Percentiles rank a stretch among this genome's conserved stretches.
phyloP scores from a whole-genome alignment of 192 early-diverging fungal species.

The Mortierella antarctica region DNA sequence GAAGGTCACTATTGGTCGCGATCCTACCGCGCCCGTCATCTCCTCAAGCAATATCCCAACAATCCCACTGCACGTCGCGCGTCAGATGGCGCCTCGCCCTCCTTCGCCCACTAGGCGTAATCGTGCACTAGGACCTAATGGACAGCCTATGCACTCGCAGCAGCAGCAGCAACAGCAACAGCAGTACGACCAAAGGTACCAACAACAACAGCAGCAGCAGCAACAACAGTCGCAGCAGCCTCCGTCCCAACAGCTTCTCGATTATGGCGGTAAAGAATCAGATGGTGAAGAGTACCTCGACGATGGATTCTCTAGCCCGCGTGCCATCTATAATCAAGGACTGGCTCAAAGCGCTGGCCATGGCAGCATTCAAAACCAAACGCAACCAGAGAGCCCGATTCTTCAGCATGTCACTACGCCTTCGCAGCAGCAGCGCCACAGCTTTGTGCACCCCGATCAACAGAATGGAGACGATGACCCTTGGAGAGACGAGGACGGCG shows the following conservation, averaged over 20 bases:
- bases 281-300: constrained; percentile 36
- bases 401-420: background rate
- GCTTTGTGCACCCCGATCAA: constrained; percentile 32
- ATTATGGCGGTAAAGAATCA: constrained; percentile 49
- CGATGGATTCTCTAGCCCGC: constrained; percentile 11
- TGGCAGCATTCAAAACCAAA: constrained; percentile 4
- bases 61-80: constrained; percentile 64
- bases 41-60: constrained; percentile 70
- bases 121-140: constrained; percentile 29
- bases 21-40: constrained; percentile 65
- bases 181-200: constrained; percentile 32
- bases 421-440: constrained; percentile 35
- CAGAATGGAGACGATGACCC: constrained; percentile 41
- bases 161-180: constrained; percentile 28
- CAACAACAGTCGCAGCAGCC: constrained; percentile 32
- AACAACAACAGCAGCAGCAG: constrained; percentile 20
- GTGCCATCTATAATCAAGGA: background rate
- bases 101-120: constrained; percentile 36
- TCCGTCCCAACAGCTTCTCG: constrained; percentile 26
- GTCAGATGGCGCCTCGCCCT: constrained; percentile 65
- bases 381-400: constrained; percentile 9
- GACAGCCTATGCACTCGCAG: constrained; percentile 39
- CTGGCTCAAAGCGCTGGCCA: constrained; percentile 1
- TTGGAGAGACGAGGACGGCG: constrained; percentile 53
- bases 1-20: constrained; percentile 71